Evolutionary conservation across 805 yeast genomes (phyloP).

Genomic region (Aciculoconidium aculeatum): DNA sequence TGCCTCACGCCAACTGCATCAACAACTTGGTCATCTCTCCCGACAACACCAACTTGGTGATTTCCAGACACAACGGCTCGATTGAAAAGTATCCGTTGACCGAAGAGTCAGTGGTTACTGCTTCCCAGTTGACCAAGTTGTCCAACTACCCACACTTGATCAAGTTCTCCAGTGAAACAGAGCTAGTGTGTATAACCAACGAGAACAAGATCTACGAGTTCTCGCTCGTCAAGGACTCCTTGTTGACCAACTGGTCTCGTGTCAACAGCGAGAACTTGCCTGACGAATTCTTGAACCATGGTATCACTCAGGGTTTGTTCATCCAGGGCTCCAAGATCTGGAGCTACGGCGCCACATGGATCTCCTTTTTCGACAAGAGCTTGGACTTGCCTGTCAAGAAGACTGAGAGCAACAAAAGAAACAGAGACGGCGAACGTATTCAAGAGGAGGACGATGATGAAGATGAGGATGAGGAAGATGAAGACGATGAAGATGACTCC

Average conservation of each 20-base stretch:
- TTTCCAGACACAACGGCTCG: slow-evolving; percentile 61
- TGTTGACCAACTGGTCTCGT: slow-evolving; percentile 74
- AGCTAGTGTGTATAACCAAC: slow-evolving; percentile 60
- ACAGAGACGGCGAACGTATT: slow-evolving; percentile 35
- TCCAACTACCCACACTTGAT: slow-evolving; percentile 57
- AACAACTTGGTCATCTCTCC: slow-evolving; percentile 46
- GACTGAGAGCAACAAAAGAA: slow-evolving; percentile 34
- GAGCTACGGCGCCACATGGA: slow-evolving; percentile 87
- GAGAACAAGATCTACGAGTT: slow-evolving; percentile 77
- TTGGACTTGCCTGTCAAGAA: slow-evolving; percentile 46
- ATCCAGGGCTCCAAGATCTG: slow-evolving; percentile 51
- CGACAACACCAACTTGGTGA: slow-evolving; percentile 41
- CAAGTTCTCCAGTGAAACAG: slow-evolving; percentile 44
- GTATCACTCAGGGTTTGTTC: slow-evolving; percentile 71
- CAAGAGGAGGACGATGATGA: slow-evolving; percentile 23
- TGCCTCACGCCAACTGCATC: slow-evolving; percentile 46
- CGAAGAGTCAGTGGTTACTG: slow-evolving; percentile 11
- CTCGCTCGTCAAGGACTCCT: slow-evolving; percentile 23
- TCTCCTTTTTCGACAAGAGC: slow-evolving; percentile 64
- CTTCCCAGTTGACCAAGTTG: slow-evolving; percentile 50
- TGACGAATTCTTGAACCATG: slow-evolving; percentile 48
- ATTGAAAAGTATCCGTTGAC: slow-evolving; percentile 45
- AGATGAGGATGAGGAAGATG: slow-evolving; percentile 22
- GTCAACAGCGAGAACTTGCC: slow-evolving; percentile 74
- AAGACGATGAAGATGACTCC: slow-evolving; percentile 21